Base-by-base conservation (phyloP, 2,329 filamentous ascomycete genomes). In the Sporothrix curviconia region DNA sequence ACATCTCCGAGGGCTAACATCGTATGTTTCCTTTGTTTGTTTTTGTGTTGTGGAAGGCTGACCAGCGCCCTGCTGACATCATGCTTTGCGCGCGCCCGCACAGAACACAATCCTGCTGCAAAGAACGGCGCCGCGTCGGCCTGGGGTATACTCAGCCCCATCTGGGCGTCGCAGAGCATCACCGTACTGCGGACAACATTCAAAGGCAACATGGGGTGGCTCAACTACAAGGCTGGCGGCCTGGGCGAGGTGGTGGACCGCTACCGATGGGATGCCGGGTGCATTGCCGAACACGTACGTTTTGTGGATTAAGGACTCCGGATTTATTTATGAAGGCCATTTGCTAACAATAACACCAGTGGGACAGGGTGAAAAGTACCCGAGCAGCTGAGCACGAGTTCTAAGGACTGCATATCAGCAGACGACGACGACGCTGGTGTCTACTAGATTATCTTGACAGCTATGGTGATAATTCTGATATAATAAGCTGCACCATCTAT, bases 211-310 rank as follows among this genome's bases (percentile, higher is more conserved):
- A 58, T 57, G 57, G 61, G 63, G 5, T 66, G 65, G 65, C 62
- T 66, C 40, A 64, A 66, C 59, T 66, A 66, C 54, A 43, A 44
- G 30, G 60, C 43, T n/a, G 43, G 46, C n/a, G 49, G 42, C 28
- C 54, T 65, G 11, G 63, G 65, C 17, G 60, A 60, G 49, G 61
- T 66, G 14, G 65, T 66, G 9, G 64, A 66, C 52, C 61, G 64
- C 8, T 66, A 57, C 42, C 61, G 64, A 3, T 66, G 64, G 65
- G 63, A 65, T 34, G 62, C 60, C 37, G 65, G 65, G 4, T 66
- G 64, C 40, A 66, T 66, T 25, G 60, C 59, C 15, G 64, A 66
- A 44, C 65, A 66, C 28, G 65, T 65, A 62, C 7, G 63, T 64
- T 9, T 36, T 25, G n/a, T n/a, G n/a, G n/a, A n/a, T n/a, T n/a